Conservation (phyloP, 768 basidiomycete genomes). For the Rhodotorula diobovata region DNA sequence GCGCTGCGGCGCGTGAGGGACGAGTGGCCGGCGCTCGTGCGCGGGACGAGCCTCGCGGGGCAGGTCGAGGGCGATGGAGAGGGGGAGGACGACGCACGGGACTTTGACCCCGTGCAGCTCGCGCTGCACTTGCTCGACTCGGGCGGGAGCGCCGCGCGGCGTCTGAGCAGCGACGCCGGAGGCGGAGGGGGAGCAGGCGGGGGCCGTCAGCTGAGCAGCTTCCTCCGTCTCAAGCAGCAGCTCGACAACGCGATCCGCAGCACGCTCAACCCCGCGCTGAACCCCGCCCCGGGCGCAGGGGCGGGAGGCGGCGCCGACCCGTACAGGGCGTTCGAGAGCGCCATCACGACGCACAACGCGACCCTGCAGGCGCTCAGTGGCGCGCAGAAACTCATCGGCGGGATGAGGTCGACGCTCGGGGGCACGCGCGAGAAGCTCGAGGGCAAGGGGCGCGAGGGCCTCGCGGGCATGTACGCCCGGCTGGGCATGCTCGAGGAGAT, state of each 20-base stretch:
- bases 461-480: conserved; percentile 82
- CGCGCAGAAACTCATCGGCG: conserved; percentile 69
- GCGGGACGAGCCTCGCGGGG: conserved; percentile 26
- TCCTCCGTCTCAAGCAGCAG: conserved; percentile 68
- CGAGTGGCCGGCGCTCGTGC: conserved; percentile 40
- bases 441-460: conserved; percentile 76
- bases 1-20: conserved; percentile 27
- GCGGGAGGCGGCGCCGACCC: conserved; percentile 61
- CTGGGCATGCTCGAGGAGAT: conserved; percentile 92
- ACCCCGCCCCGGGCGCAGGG: conserved; percentile 61
- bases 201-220: conserved; percentile 57
- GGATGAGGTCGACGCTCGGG: conserved; percentile 64
- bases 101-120: conserved; percentile 93
- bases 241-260: conserved; percentile 75
- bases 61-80: not conserved
- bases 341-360: conserved; percentile 80
- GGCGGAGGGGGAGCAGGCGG: not conserved
- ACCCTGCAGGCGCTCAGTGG: conserved; percentile 66
- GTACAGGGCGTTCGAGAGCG: conserved; percentile 91
- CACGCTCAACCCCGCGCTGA: conserved; percentile 75
- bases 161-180: conserved; percentile 45
- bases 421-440: conserved; percentile 52
- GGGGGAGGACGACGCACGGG: conserved; percentile 5
- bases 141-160: not conserved
- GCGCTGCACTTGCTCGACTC: conserved; percentile 78